Evolutionary conservation across 2,329 filamentous ascomycete genomes (phyloP).

Genomic region (Arthrinium phaeospermum): DNA sequence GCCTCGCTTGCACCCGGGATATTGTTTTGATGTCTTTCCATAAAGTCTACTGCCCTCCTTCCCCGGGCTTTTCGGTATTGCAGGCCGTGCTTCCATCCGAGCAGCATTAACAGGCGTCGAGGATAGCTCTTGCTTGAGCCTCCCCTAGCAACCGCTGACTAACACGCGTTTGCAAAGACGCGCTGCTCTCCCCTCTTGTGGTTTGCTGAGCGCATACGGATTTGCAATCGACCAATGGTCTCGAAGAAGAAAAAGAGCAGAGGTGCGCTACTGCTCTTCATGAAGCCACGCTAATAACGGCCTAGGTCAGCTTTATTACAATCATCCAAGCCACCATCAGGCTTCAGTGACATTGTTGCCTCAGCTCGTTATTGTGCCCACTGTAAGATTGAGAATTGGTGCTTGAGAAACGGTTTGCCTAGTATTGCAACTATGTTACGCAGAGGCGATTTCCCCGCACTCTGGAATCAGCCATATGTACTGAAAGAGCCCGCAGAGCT

Average conservation of each 20-base stretch:
- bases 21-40: conserved; percentile 2
- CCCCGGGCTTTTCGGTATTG: background rate
- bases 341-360: background rate
- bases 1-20: background rate
- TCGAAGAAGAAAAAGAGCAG: background rate
- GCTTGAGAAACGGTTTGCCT: background rate
- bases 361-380: background rate
- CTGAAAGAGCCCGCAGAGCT: background rate
- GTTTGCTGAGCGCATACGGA: background rate
- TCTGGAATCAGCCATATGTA: background rate
- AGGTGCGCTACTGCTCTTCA: background rate
- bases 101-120: background rate
- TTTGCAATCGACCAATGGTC: background rate
- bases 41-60: background rate
- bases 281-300: background rate
- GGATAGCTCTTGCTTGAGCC: background rate
- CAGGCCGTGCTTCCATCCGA: conserved; percentile 12
- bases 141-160: conserved; percentile 24
- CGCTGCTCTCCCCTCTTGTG: background rate
- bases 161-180: conserved; percentile 21
- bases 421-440: background rate
- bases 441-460: background rate
- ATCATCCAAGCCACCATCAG: background rate
- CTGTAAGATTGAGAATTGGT: background rate
- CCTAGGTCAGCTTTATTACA: background rate